Evolutionary conservation across 2,329 filamentous ascomycete genomes (phyloP).

Genomic region (Cryphonectria parasitica): DNA sequence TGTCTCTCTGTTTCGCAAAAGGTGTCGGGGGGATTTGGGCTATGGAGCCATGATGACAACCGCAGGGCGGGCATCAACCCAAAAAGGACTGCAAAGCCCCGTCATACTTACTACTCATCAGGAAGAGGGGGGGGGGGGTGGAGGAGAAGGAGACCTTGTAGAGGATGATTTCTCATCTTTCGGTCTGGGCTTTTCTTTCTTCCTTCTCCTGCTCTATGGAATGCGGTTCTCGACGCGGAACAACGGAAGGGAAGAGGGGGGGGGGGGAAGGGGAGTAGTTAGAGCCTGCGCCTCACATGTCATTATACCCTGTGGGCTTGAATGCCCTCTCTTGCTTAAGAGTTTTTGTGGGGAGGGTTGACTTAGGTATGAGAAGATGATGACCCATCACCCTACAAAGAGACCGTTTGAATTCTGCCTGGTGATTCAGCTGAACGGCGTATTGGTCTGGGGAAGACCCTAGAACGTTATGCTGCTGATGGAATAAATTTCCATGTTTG

Average conservation of each 20-base stretch:
- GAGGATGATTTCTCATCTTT: conserved; percentile 12
- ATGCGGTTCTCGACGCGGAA: neutral
- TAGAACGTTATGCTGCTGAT: neutral
- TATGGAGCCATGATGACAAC: conserved; percentile 5
- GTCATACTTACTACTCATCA: neutral
- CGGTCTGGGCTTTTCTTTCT: neutral
- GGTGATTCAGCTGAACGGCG: neutral
- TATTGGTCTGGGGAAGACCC: neutral
- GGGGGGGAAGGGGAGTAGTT: too few relatives aligned
- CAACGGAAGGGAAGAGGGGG: too few relatives aligned
- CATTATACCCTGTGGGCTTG: neutral
- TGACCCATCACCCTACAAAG: neutral
- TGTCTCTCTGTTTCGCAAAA: neutral
- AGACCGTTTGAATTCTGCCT: neutral
- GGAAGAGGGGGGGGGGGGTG: neutral
- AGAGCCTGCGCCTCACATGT: neutral
- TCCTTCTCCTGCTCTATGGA: neutral
- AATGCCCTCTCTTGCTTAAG: too few relatives aligned
- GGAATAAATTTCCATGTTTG: neutral
- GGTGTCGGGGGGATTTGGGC: neutral
- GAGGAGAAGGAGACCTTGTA: neutral
- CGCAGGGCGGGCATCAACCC: neutral
- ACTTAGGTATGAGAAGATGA: neutral
- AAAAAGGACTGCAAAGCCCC: conserved; percentile 5
- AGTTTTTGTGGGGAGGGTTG: neutral